Base-by-base conservation (phyloP, 176 grass and related monocot genomes). In the Miscanthus lutarioriparius region DNA sequence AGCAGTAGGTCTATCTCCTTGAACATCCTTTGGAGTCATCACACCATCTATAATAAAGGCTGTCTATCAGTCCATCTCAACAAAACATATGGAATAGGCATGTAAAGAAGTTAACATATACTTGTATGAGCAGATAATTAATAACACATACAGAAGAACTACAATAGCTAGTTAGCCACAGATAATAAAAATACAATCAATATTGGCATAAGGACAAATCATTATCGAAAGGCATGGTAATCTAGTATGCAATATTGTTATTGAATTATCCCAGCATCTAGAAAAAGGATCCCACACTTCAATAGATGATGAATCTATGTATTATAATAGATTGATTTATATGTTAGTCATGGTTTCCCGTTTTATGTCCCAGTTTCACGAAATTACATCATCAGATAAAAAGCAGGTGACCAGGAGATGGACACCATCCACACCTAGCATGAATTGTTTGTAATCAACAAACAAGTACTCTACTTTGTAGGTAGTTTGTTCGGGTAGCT, bases 1-100 rank as follows among this genome's bases (percentile, higher is more conserved):
- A 38, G 51, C 19, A 78, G 80, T 44, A 74, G 84, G n/a, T 61
- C 73, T 78, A 85, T 82, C 92, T 80, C 54, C 56, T 75, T 91
- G 65, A 56, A 70, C 28, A 85, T 74, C 28, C 36, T 86, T 86
- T 51, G 67, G 44, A 61, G 68, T 66, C 16, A 67, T 61, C 47
- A 25, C 25, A 45, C 45, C 89, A 85, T 85, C 92, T 94, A 77
- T 19, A 89, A n/a, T 9, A 20, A 81, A 76, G 20, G 20, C 1
- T 35, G 13, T n/a, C 36, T 51, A 35, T 83, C 61, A 80, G 45
- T 82, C 26, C 26, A 43, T 83, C 33, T 39, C n/a, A 61, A 79
- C 13, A 75, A 82, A 82, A 43, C 22, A 67, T 32, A 37, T 11
- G 9, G 22, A 82, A 59, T 25, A 84, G 5, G 11, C 25, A 51